A percentile compares a stretch with the other conserved stretches of the same genome.
Evolutionary conservation across 768 basidiomycete species (phyloP).

Genomic region (Naganishia randhawae): DNA sequence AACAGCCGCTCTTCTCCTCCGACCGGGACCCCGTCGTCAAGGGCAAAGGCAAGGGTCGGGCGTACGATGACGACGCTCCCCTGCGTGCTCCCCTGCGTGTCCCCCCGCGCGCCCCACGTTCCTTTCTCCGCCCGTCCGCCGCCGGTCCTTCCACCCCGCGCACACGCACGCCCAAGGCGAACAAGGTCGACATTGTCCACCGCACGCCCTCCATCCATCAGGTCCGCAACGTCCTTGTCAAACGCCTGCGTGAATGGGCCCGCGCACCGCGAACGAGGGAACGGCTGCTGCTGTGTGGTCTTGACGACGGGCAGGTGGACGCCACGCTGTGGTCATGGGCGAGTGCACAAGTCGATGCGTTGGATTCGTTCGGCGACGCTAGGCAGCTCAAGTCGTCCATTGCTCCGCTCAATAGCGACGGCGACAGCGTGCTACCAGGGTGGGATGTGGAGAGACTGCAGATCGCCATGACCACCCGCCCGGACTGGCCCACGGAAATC

Average conservation of each 20-base stretch:
- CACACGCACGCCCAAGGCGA: constrained; percentile 7
- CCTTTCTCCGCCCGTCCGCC: not conserved
- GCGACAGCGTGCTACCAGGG: constrained; percentile 13
- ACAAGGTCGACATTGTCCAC: constrained; percentile 5
- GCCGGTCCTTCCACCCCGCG: no score
- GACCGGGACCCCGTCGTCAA: not conserved
- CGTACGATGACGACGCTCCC: not conserved
- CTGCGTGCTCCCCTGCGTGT: not conserved
- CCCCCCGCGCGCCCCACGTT: not conserved
- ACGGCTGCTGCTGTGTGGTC: constrained; percentile 5
- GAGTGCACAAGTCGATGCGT: not conserved
- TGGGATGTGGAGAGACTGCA: constrained; percentile 35
- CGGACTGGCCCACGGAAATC: constrained; percentile 33
- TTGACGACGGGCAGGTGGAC: constrained; percentile 16
- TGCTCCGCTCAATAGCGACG: not conserved
- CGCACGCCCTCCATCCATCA: constrained; percentile 19
- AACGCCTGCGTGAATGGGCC: constrained; percentile 23
- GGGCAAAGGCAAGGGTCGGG: not conserved
- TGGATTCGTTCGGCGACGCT: constrained; percentile 1
- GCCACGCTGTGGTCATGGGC: not conserved
- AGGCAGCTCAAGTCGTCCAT: not conserved
- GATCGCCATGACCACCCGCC: constrained; percentile 30
- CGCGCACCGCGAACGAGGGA: constrained; percentile 5
- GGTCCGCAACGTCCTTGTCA: constrained; percentile 18
- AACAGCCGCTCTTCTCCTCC: constrained; percentile 6